Evolutionary conservation across 2,329 filamentous ascomycete species (phyloP), one percentile per base, ranked within the genome.

Genomic region (Ampelomyces quisqualis): DNA sequence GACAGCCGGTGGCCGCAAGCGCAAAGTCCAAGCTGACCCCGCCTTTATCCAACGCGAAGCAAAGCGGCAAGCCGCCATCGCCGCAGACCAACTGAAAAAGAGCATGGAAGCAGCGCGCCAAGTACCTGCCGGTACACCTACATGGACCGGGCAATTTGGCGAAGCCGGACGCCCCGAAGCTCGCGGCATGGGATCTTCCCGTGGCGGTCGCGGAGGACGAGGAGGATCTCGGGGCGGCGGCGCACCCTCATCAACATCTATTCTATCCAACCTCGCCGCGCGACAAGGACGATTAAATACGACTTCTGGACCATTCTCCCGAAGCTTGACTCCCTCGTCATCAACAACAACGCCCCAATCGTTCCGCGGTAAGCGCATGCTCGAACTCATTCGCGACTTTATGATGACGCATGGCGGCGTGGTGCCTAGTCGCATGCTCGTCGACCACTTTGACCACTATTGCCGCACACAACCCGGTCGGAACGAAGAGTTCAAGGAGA

Each of bases 141-240:
- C 91, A 1, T 97, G 91, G 91, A 97, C 91, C 0, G 91, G 93
- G 1, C 81, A 86, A 55, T 82, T 86, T 32, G 91, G 91, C 7
- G 79, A 85, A 34, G 83, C 82, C 4, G 91, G 90, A 1, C 77
- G 86, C 23, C 78, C 81, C 18, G 75, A 71, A 68, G 43, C 32
- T 20, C 23, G 42, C 73, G 64, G 43, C 58, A 35, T 41, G 76
- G 73, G 41, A 7, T 23, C 14, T 23, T 35, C 60, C 3, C 70
- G 67, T 17, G 75, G 75, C 33, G 71, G 71, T 6, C 41, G 61
- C n/a, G 60, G 67, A 11, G 56, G 61, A 5, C 51, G 55, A 15
- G 51, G 62, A 18, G 51, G 62, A 7, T 44, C 34, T 3, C 26
- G 40, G 17, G 69, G 72, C 1, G 47, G 65, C 20, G 74, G 73